These are phyloP conservation scores for Rhodamnia argentea DNA, from an alignment of 345 rosid genomes.

Conservation along the genomic window DNA sequence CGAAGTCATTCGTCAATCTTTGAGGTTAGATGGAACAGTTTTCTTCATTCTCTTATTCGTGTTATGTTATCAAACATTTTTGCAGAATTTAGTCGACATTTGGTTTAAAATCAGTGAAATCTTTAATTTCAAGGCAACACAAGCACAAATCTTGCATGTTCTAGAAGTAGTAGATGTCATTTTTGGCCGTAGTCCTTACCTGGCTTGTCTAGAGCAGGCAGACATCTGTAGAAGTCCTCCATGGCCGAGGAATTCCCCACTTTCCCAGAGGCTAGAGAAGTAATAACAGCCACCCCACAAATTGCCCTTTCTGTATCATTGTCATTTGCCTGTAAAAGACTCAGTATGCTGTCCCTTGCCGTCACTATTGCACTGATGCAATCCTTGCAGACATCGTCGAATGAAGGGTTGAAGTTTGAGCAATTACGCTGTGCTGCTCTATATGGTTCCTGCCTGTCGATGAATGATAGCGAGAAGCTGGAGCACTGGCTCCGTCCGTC, in stretches of 20 bases:
- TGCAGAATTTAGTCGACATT: not conserved
- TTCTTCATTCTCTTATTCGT: not conserved
- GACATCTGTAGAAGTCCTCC: slow-evolving; percentile 33
- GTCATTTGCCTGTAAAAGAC: not conserved
- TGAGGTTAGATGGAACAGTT: not conserved
- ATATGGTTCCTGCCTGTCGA: slow-evolving; percentile 1
- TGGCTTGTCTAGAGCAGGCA: slow-evolving; percentile 18
- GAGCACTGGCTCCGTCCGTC: slow-evolving; percentile 18
- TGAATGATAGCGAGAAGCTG: slow-evolving; percentile 3
- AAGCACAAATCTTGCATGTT: not conserved
- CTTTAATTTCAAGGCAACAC: not conserved
- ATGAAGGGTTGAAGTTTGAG: slow-evolving; percentile 20
- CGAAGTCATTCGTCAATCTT: not conserved
- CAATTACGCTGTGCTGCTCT: slow-evolving; percentile 8
- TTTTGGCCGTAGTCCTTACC: slow-evolving; percentile 16
- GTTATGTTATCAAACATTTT: not conserved
- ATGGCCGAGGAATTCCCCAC: not conserved
- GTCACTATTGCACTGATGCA: slow-evolving; percentile 14
- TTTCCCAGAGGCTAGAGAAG: slow-evolving; percentile 25
- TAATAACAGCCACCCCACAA: slow-evolving; percentile 26
- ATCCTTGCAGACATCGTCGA: slow-evolving; percentile 4
- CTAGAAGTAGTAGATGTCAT: not conserved
- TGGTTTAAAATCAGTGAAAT: not conserved
- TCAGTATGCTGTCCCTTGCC: not conserved
- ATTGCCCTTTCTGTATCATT: slow-evolving; percentile 1